Conservation (phyloP, 1,284 basidiomycete genomes). For the Xerocomus minutiporus region DNA sequence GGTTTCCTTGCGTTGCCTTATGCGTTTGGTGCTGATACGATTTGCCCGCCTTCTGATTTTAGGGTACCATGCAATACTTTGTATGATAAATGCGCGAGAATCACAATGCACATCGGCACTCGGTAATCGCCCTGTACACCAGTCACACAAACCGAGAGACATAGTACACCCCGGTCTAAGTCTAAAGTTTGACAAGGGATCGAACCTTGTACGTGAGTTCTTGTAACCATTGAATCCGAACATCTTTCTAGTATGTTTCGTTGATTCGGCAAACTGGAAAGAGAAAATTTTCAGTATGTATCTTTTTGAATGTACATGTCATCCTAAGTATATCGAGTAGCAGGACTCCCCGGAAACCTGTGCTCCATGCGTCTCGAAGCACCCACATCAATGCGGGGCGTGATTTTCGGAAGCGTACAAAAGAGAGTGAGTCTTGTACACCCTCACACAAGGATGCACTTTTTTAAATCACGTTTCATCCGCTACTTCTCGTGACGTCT, state of each 20-base stretch:
- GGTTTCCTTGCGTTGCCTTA: neutral
- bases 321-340: too few species aligned
- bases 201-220: neutral
- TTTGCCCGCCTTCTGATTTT: neutral
- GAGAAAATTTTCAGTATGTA: neutral
- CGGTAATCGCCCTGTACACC: neutral
- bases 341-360: too few species aligned
- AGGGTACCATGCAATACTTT: constrained; percentile 33
- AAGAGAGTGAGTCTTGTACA: too few species aligned
- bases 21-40: constrained; percentile 3
- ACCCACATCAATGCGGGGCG: too few species aligned
- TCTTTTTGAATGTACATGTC: neutral
- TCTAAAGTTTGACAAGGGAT: too few species aligned
- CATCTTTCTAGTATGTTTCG: too few species aligned
- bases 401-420: too few species aligned
- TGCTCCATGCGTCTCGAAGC: too few species aligned
- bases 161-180: too few species aligned
- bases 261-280: neutral
- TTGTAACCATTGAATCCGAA: neutral
- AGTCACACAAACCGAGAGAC: neutral
- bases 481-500: too few species aligned
- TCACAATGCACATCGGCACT: neutral
- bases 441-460: too few species aligned
- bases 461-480: too few species aligned
- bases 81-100: constrained; percentile 22